Evolutionary conservation across 352 stramenopile species (phyloP).

Genomic region (Phytophthora pisi): DNA sequence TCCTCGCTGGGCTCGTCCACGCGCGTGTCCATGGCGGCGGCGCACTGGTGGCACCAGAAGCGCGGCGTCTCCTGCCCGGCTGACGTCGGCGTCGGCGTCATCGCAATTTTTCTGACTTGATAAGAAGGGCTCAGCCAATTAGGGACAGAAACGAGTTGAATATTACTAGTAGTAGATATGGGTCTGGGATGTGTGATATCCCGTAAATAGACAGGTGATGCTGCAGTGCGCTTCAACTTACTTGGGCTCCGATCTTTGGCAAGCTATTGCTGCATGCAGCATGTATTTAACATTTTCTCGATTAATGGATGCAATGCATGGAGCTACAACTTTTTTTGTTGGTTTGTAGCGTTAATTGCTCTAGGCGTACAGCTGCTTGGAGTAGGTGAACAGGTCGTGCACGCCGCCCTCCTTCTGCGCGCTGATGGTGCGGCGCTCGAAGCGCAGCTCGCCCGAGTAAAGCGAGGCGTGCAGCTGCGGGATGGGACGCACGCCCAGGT

Average conservation of each 20-base stretch:
- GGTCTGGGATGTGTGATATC: background rate
- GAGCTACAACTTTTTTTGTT: background rate
- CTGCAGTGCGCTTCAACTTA: constrained; percentile 17
- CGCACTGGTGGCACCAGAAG: constrained; percentile 90
- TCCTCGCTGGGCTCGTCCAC: constrained; percentile 68
- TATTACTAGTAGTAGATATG: background rate
- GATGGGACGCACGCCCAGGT: constrained; percentile 93
- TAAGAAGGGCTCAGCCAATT: constrained; percentile 20
- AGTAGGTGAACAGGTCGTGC: constrained; percentile 97
- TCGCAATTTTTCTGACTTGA: constrained; percentile 28
- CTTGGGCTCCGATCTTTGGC: constrained; percentile 1
- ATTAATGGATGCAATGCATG: constrained; percentile 8
- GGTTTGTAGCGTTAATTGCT: background rate
- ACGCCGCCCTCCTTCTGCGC: constrained; percentile 98
- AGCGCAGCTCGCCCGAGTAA: constrained; percentile 82
- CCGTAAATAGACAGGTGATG: constrained; percentile 1
- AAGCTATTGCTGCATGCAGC: constrained; percentile 1
- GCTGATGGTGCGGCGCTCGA: constrained; percentile 97
- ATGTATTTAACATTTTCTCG: constrained; percentile 19
- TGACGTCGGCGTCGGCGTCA: constrained; percentile 24
- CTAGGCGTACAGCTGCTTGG: constrained; percentile 85
- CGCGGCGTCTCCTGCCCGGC: constrained; percentile 26
- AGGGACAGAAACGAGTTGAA: constrained; percentile 15
- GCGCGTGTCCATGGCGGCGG: constrained; percentile 51
- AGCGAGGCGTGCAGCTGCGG: constrained; percentile 80